Evolutionary conservation across 306 rosid genomes (phyloP), one percentile per base, ranked within the genome.

Genomic region (Fragaria vesca): DNA sequence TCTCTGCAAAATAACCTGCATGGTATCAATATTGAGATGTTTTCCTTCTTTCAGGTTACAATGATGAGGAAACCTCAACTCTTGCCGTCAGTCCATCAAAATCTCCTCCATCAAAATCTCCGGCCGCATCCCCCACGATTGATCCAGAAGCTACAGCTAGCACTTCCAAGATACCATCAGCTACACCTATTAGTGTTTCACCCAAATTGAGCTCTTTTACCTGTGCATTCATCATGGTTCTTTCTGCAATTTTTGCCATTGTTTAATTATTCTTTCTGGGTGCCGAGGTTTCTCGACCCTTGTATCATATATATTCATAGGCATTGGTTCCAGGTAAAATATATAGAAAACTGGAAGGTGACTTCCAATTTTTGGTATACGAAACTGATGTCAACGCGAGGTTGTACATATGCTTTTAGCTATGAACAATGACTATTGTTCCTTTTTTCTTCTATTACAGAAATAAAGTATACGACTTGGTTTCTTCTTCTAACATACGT

Each of bases 21-120:
- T 57, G 17, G 54, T 82, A 57, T 61, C 61, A 78, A 66, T 36
- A 24, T 71, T 62, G 77, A 55, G 7, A 61, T 34, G 3, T 50
- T 67, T 77, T 80, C 52, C 30, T 83, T 11, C 60, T 63, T 28
- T 57, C 89, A 93, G 98, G 98, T 76, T 89, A 86, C 62, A 84
- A 73, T 11, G 81, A 83, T 4, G 79, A 80, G 62, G 71, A 71
- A 69, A 76, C 89, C 1, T 73, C 51, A 50, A 79, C 89, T 36
- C 81, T 81, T 61, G 74, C 91, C 4, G 9, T 69, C 80, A 82
- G 57, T 30, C 83, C 83, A 50, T 66, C 71, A 5, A 34, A 66
- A 28, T 43, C 93, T 40, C 85, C 93, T 30, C 83, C 83, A 50
- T 66, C 71, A 5, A 34, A 66, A 28, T 43, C 93, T 40, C 85